Evolutionary conservation across 2,329 filamentous ascomycete species (phyloP), one percentile per base, ranked within the genome.

Genomic region (Ramularia endophylla): DNA sequence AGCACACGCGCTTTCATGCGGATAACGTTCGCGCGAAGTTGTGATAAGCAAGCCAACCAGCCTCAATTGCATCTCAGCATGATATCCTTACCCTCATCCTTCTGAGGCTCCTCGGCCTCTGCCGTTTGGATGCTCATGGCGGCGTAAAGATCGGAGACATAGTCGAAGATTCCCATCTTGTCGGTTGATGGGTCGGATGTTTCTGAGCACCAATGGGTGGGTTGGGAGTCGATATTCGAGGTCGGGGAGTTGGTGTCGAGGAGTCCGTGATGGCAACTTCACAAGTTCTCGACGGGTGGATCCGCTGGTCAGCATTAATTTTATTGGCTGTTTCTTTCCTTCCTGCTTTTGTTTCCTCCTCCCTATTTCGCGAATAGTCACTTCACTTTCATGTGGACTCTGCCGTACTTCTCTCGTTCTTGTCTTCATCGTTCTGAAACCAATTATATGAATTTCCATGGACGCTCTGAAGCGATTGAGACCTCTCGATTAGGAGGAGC

Each of bases 81-180:
- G 15, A 48, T 40, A 40, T 56, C 52, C 45, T 55, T 54, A 58
- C 64, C 62, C 49, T 63, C 55, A 54, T 69, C 68, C 53, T 71
- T 67, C 53, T 75, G 69, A 47, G 68, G 25, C 60, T 75, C 74
- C 67, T 83, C 78, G 65, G 75, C 74, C 60, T 80, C 72, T 55
- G 72, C 71, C 63, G 80, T 72, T 56, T 72, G 66, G 62, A 74
- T 73, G 67, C 70, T 77, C 70, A 78, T 79, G 71, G 73, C 80
- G 70, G 73, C 78, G 70, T 73, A 79, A 71, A 74, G 67, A 65
- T 80, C 77, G 66, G 72, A 70, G 68, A 81, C 73, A 67, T 79
- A 75, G 63, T 81, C 76, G 64, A 75, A 70, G 69, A 81, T 68
- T 65, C 77, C 76, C 78, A 82, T 82, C 49, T 51, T 59, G 57